Conservation (phyloP, 139 green algal species). For the Chlamydomonas sphaeroides region DNA sequence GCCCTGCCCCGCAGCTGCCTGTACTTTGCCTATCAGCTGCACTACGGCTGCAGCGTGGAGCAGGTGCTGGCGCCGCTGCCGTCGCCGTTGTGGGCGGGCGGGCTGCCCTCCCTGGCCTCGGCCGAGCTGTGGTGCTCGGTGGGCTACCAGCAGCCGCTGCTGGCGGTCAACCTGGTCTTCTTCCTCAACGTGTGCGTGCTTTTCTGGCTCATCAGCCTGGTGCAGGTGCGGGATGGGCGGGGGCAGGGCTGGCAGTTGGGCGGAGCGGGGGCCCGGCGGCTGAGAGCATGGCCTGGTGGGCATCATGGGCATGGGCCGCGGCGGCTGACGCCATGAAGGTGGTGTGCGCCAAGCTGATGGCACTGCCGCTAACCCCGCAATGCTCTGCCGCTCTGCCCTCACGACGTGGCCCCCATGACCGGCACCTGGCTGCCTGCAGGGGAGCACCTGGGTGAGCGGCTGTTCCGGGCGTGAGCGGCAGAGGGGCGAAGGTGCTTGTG, state of each 20-base stretch:
- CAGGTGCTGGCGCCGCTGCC: not conserved
- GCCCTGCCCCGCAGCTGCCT: too few species aligned
- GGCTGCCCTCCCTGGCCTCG: not conserved
- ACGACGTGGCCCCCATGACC: too few species aligned
- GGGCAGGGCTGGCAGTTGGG: too few species aligned
- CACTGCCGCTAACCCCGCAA: too few species aligned
- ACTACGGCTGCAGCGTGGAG: slow-evolving; percentile 3
- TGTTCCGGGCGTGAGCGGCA: not conserved
- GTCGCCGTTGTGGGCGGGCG: not conserved
- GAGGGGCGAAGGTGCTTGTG: too few species aligned
- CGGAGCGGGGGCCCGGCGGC: too few species aligned
- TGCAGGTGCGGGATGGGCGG: slow-evolving; percentile 20
- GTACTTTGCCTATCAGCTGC: slow-evolving; percentile 17
- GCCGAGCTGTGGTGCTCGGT: slow-evolving; percentile 36
- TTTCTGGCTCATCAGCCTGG: slow-evolving; percentile 66
- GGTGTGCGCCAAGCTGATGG: too few species aligned
- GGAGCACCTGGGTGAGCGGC: slow-evolving; percentile 57
- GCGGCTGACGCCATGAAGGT: too few species aligned
- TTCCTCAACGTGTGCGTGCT: slow-evolving; percentile 56
- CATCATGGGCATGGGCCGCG: too few species aligned
- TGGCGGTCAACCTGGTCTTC: slow-evolving; percentile 57
- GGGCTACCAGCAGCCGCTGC: slow-evolving; percentile 45
- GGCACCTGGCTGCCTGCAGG: too few species aligned
- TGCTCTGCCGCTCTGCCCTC: too few species aligned
- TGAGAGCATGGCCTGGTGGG: too few species aligned